Percentiles rank a stretch among this genome's conserved stretches.
Evolutionary conservation across 1,284 basidiomycete genomes (phyloP).

Genomic region (Cryptococcus maquisensis): DNA sequence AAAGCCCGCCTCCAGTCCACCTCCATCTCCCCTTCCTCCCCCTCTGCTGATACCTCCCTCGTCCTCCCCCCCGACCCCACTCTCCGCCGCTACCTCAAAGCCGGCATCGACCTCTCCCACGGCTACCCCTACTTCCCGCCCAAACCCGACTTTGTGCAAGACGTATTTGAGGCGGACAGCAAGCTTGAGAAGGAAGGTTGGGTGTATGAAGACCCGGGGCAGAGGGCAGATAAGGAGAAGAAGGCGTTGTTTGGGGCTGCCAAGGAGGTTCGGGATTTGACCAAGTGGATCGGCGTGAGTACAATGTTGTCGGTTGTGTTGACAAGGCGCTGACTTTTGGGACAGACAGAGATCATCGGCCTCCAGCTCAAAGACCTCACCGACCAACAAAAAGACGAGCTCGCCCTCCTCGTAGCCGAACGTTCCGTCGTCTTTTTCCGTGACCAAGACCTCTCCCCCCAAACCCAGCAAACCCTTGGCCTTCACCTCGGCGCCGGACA

Average conservation of each 20-base stretch:
- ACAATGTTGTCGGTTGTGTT: background rate
- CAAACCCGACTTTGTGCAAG: conserved; percentile 34
- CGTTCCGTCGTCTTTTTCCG: conserved; percentile 25
- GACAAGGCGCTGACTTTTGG: background rate
- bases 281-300: conserved; percentile 30
- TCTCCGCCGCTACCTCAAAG: background rate
- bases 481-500: conserved; percentile 34
- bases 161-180: conserved; percentile 24
- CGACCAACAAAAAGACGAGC: conserved; percentile 31
- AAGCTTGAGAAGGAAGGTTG: conserved; percentile 17
- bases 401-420: conserved; percentile 30
- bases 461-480: conserved; percentile 33
- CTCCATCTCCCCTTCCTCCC: background rate
- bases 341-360: conserved; percentile 35
- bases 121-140: conserved; percentile 35
- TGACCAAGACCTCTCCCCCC: conserved; percentile 37
- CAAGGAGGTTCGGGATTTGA: conserved; percentile 26
- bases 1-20: background rate
- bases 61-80: background rate
- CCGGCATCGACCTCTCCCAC: conserved; percentile 3
- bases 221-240: conserved; percentile 35
- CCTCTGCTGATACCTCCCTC: background rate
- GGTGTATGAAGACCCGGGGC: conserved; percentile 28
- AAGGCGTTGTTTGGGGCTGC: conserved; percentile 36
- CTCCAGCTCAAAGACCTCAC: conserved; percentile 30